These are phyloP conservation scores for Uronychia binucleata DNA, from an alignment of 73 alveolate species.

Conservation along the genomic window DNA sequence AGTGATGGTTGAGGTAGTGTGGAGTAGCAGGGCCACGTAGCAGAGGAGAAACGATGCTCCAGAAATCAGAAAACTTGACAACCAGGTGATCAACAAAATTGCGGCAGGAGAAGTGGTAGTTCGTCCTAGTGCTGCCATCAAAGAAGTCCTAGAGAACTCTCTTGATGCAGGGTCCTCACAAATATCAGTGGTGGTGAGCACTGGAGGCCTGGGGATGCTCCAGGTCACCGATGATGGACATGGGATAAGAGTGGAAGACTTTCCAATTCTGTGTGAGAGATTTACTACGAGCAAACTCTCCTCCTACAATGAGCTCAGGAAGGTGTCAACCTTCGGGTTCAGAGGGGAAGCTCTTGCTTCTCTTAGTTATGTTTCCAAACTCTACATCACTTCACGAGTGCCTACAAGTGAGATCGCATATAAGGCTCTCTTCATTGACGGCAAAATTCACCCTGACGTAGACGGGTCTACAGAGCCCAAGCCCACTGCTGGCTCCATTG, in stretches of 20 bases:
- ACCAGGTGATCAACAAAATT: conserved; percentile 79
- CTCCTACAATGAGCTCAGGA: conserved; percentile 76
- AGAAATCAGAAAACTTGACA: conserved; percentile 72
- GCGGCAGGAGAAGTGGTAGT: conserved; percentile 95
- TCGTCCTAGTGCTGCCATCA: conserved; percentile 89
- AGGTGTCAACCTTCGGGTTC: conserved; percentile 93
- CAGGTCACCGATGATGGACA: conserved; percentile 94
- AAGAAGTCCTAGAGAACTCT: conserved; percentile 96
- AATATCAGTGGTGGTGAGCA: conserved; percentile 69
- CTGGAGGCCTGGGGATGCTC: conserved; percentile 91
- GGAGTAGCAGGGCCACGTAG: too few relatives aligned
- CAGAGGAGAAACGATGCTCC: background rate
- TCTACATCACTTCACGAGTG: conserved; percentile 80
- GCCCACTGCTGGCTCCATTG: conserved; percentile 64
- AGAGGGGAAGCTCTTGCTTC: conserved; percentile 98
- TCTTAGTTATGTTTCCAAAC: conserved; percentile 86
- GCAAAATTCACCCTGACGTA: conserved; percentile 73
- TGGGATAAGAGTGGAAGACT: conserved; percentile 92
- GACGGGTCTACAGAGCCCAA: conserved; percentile 39
- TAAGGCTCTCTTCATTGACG: conserved; percentile 74
- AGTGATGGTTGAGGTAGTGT: too few relatives aligned
- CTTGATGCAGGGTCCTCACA: conserved; percentile 93
- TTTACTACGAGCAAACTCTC: conserved; percentile 93
- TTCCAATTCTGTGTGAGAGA: conserved; percentile 93
- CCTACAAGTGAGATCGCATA: conserved; percentile 71